Conservation (phyloP, 2,329 filamentous ascomycete genomes). For the Arthroderma sp. region DNA sequence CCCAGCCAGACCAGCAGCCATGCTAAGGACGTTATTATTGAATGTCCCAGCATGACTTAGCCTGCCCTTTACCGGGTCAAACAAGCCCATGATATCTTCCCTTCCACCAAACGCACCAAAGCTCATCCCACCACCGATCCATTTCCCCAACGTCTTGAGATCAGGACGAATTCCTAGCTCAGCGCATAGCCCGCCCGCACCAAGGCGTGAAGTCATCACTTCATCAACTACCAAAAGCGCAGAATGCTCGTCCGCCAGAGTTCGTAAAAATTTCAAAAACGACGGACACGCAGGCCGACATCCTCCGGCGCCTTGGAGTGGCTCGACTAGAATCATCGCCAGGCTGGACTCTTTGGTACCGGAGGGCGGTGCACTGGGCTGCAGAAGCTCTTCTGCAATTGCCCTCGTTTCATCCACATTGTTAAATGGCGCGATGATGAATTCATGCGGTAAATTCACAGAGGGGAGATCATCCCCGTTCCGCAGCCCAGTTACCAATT, state of each 20-base stretch:
- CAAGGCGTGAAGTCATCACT: conserved; percentile 54
- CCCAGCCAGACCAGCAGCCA: conserved; percentile 40
- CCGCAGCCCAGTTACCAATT: conserved; percentile 13
- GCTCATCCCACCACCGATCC: conserved; percentile 51
- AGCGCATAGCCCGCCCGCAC: conserved; percentile 37
- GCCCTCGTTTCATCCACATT: conserved; percentile 36
- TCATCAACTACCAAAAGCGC: conserved; percentile 57
- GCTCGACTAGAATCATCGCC: conserved; percentile 53
- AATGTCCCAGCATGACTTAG: conserved; percentile 51
- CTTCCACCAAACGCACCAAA: conserved; percentile 56
- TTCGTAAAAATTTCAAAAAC: conserved; percentile 42
- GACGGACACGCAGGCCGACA: conserved; percentile 37
- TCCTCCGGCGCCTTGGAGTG: conserved; percentile 52
- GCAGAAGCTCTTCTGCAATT: conserved; percentile 26
- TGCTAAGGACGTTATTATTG: conserved; percentile 54
- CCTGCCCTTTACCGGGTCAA: conserved; percentile 35
- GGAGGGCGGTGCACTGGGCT: conserved; percentile 3
- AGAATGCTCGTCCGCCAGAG: conserved; percentile 35
- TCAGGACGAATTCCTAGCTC: conserved; percentile 41
- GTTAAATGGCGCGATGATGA: conserved; percentile 50
- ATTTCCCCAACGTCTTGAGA: conserved; percentile 53
- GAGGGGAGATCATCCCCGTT: conserved; percentile 10
- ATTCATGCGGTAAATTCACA: conserved; percentile 42
- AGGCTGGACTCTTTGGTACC: conserved; percentile 27
- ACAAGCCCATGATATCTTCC: conserved; percentile 45